Percentiles rank a stretch among this genome's conserved stretches.
phyloP scores from a whole-genome alignment of 192 early-diverging fungal species.

The Endogone sp. region DNA sequence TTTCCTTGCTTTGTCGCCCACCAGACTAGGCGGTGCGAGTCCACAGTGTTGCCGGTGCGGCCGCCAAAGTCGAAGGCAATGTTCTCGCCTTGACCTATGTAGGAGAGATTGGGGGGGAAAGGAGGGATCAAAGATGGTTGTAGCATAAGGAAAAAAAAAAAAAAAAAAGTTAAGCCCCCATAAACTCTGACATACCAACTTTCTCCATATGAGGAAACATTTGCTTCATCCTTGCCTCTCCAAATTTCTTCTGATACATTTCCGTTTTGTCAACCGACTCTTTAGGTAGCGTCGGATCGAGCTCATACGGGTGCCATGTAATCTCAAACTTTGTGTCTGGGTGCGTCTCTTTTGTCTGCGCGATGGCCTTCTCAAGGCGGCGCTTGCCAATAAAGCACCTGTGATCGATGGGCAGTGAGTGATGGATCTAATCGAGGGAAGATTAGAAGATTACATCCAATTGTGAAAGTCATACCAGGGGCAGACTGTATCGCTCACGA shows the following conservation, averaged over 20 bases:
- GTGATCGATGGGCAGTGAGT: background rate
- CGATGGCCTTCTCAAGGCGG: conserved; percentile 62
- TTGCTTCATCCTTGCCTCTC: conserved; percentile 40
- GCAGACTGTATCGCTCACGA: conserved; percentile 67
- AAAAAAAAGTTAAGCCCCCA: too few relatives aligned
- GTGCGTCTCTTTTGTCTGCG: conserved; percentile 34
- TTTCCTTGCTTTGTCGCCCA: conserved; percentile 47
- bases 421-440: background rate
- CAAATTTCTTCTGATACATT: conserved; percentile 65
- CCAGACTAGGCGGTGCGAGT: conserved; percentile 63
- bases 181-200: conserved; percentile 21
- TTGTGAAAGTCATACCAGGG: conserved; percentile 48
- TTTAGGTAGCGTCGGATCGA: conserved; percentile 60
- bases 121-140: background rate
- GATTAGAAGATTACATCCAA: background rate
- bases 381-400: conserved; percentile 74
- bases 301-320: conserved; percentile 65
- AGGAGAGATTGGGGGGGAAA: background rate
- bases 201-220: conserved; percentile 49
- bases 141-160: too few relatives aligned
- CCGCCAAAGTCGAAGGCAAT: conserved; percentile 67
- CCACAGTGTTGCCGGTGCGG: conserved; percentile 56
- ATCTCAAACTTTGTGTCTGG: conserved; percentile 53
- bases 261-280: conserved; percentile 44
- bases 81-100: conserved; percentile 50